Evolutionary conservation across 2,329 filamentous ascomycete genomes (phyloP).

Genomic region (Trichoderma citrinoviride): DNA sequence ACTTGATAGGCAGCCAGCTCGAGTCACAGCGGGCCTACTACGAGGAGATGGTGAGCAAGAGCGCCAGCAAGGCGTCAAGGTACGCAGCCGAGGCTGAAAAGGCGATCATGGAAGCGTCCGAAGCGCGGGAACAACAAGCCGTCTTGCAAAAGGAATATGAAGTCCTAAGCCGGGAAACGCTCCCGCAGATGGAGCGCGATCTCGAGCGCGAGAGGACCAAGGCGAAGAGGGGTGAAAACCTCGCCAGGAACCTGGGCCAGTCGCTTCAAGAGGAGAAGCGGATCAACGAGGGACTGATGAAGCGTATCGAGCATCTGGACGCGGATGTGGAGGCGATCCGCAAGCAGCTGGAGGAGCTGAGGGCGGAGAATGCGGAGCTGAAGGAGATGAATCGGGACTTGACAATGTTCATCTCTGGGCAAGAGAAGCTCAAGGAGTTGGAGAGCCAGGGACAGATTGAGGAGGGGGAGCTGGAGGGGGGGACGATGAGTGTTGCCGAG

Average conservation of each 20-base stretch:
- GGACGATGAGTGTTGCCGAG: slow-evolving; percentile 65
- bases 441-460: slow-evolving; percentile 57
- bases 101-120: slow-evolving; percentile 51
- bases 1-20: slow-evolving; percentile 86
- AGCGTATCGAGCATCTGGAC: slow-evolving; percentile 73
- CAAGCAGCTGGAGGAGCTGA: slow-evolving; percentile 55
- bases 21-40: slow-evolving; percentile 93
- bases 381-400: slow-evolving; percentile 85
- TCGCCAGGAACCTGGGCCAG: slow-evolving; percentile 73
- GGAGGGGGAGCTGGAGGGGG: slow-evolving; percentile 72
- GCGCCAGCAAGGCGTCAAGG: slow-evolving; percentile 81
- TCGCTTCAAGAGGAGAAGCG: slow-evolving; percentile 83
- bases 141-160: slow-evolving; percentile 48
- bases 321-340: slow-evolving; percentile 58
- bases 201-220: slow-evolving; percentile 65
- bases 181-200: slow-evolving; percentile 71
- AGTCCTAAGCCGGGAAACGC: slow-evolving; percentile 51
- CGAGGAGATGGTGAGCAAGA: slow-evolving; percentile 85
- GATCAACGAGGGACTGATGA: slow-evolving; percentile 76
- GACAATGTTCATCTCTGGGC: slow-evolving; percentile 80
- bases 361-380: slow-evolving; percentile 66
- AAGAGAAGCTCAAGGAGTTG: slow-evolving; percentile 74
- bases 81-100: slow-evolving; percentile 66
- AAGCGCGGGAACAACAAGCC: slow-evolving; percentile 49
- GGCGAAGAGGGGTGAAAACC: slow-evolving; percentile 67